Evolutionary conservation across 768 basidiomycete genomes (phyloP).

Genomic region (Floccularia luteovirens): DNA sequence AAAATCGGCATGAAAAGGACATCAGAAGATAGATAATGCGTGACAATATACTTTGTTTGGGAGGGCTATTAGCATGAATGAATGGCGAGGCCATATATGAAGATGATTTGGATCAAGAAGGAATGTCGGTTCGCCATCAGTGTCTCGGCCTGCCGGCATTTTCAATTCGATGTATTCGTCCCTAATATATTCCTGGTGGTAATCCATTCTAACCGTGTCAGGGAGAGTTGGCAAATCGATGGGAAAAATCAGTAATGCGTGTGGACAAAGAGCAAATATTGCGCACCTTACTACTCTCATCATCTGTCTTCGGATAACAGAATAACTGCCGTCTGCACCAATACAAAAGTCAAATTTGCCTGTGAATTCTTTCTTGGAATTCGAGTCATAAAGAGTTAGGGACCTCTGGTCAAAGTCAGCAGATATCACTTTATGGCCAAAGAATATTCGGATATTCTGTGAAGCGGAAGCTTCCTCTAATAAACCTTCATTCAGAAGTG

Average conservation of each 20-base stretch:
- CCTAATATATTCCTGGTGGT: conserved; percentile 89
- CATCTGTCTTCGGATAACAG: conserved; percentile 85
- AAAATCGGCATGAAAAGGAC: conserved; percentile 15
- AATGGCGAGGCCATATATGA: conserved; percentile 98
- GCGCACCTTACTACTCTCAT: conserved; percentile 89
- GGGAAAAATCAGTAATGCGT: conserved; percentile 17
- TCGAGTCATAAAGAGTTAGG: conserved; percentile 43
- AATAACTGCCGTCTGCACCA: conserved; percentile 94
- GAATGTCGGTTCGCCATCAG: conserved; percentile 58
- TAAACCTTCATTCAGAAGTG: conserved; percentile 80
- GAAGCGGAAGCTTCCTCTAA: conserved; percentile 64
- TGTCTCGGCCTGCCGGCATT: conserved; percentile 75
- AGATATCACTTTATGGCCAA: conserved; percentile 73
- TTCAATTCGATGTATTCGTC: conserved; percentile 96
- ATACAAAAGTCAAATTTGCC: conserved; percentile 73
- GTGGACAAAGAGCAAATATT: conserved; percentile 14
- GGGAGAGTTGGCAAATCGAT: conserved; percentile 15
- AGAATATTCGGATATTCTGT: conserved; percentile 61
- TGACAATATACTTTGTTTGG: conserved; percentile 77
- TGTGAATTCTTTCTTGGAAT: conserved; percentile 31
- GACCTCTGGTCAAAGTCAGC: conserved; percentile 67
- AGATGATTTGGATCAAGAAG: conserved; percentile 91
- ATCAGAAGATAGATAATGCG: conserved; percentile 14
- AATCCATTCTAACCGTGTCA: conserved; percentile 71
- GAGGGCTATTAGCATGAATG: conserved; percentile 98